Evolutionary conservation across 202 grass and related monocot species (phyloP).

Genomic region (Elaeis oleifera): DNA sequence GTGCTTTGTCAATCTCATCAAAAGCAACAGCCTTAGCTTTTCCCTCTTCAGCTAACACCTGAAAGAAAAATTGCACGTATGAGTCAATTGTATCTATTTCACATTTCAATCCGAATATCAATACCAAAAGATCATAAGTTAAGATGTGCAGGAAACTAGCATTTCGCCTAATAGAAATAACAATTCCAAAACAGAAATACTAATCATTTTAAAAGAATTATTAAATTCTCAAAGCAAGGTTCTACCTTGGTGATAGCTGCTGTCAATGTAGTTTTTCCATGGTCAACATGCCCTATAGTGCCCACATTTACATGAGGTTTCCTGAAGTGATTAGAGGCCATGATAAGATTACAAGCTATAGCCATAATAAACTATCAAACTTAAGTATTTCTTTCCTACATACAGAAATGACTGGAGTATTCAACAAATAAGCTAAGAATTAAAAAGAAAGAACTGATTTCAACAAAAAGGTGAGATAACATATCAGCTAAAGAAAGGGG

Average conservation of each 20-base stretch:
- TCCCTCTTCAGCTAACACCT: slow-evolving; percentile 79
- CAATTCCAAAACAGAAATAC: neutral
- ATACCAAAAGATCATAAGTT: neutral
- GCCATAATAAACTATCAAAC: neutral
- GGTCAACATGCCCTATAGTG: slow-evolving; percentile 98
- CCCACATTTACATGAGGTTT: slow-evolving; percentile 98
- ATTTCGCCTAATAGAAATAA: neutral
- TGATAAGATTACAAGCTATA: neutral
- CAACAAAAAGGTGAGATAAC: too few relatives aligned
- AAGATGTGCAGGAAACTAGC: neutral
- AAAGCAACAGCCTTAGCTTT: slow-evolving; percentile 90
- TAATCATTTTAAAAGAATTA: neutral
- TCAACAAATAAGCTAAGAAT: too few relatives aligned
- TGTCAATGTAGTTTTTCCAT: slow-evolving; percentile 97
- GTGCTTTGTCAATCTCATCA: slow-evolving; percentile 99
- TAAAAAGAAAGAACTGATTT: too few relatives aligned
- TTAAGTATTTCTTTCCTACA: neutral
- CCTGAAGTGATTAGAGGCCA: slow-evolving; percentile 26
- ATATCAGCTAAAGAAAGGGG: too few relatives aligned
- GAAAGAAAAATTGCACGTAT: neutral
- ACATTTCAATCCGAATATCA: too few relatives aligned
- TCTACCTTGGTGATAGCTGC: slow-evolving; percentile 92
- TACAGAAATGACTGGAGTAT: too few relatives aligned
- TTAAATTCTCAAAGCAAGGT: neutral
- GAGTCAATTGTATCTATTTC: too few relatives aligned